A percentile compares a stretch with the other conserved stretches of the same genome.
Evolutionary conservation across 345 rosid species (phyloP).

Genomic region (Aquilaria sinensis): DNA sequence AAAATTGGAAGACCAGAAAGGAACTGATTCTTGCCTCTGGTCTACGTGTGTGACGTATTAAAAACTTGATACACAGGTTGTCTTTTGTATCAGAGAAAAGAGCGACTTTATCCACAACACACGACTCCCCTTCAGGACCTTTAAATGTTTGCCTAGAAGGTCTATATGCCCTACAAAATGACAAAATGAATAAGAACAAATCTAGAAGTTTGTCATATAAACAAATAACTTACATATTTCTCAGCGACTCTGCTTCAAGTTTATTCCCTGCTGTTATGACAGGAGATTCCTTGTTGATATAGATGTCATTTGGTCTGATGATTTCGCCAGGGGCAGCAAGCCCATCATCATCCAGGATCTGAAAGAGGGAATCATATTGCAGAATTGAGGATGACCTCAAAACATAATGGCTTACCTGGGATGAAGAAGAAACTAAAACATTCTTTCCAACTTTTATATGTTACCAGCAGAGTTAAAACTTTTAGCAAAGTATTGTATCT

Average conservation of each 20-base stretch:
- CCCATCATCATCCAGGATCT: slow-evolving; percentile 87
- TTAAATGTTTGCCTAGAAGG: slow-evolving; percentile 45
- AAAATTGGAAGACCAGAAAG: background rate
- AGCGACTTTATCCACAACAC: slow-evolving; percentile 84
- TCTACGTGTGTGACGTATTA: slow-evolving; percentile 89
- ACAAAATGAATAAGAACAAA: slow-evolving; percentile 7
- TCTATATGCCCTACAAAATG: slow-evolving; percentile 50
- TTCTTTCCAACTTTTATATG: too few relatives aligned
- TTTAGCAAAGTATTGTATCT: too few relatives aligned
- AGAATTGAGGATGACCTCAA: too few relatives aligned
- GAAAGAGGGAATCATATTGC: slow-evolving; percentile 2
- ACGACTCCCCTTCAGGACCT: slow-evolving; percentile 76
- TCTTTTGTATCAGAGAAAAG: slow-evolving; percentile 46
- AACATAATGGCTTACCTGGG: too few relatives aligned
- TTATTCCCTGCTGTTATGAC: slow-evolving; percentile 26
- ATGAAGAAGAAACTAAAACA: too few relatives aligned
- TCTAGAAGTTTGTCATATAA: background rate
- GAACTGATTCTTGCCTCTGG: slow-evolving; percentile 58
- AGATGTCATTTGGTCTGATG: slow-evolving; percentile 57
- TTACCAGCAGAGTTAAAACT: too few relatives aligned
- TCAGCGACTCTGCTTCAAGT: slow-evolving; percentile 24
- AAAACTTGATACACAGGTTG: slow-evolving; percentile 48
- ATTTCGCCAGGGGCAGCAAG: slow-evolving; percentile 90
- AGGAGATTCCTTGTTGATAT: slow-evolving; percentile 63
- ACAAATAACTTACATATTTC: slow-evolving; percentile 43